Evolutionary conservation across 2,329 filamentous ascomycete species (phyloP), one percentile per base, ranked within the genome.

Genomic region (Colletotrichum siamense): DNA sequence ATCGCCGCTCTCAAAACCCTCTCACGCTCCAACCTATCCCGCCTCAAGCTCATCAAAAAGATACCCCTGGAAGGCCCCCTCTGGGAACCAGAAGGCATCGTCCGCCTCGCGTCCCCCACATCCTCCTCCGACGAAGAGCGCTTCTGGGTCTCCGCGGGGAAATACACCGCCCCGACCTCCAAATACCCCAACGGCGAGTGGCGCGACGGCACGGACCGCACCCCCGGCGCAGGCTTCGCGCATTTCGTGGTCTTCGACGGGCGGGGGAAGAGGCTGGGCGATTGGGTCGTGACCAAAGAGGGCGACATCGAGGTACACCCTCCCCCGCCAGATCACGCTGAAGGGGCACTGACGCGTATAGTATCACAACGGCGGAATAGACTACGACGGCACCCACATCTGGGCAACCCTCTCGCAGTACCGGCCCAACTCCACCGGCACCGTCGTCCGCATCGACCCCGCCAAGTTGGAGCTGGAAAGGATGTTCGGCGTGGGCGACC

Each of bases 161-260:
- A 89, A 78, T 89, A 86, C 78, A 88, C 83, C 6, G 79, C 81
- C 26, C 80, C 80, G 3, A 88, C 86, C 5, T 68, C 82, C 16
- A 85, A 85, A 71, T 88, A 85, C 77, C 76, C 76, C 75, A 32
- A 79, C 64, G 79, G 82, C 30, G 82, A 84, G 78, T 87, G 87
- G 81, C 86, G 88, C 81, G 89, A 89, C 44, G 89, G 89, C 7
- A 91, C 88, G 4, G 89, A 91, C 77, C 84, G 87, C 28, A 85
- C 83, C 8, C 75, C 86, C 3, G 87, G 88, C 6, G 83, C 83
- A 4, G 87, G 88, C 0, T 88, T 87, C 65, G 85, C 84, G 9
- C 87, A 89, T 68, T 71, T 89, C 61, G 81, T 88, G 28, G 82
- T 89, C 5, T 89, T 87, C 78, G 83, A 87, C 66, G 84, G 84